Base-by-base conservation (phyloP, 768 basidiomycete genomes). In the Boletus tomentosulus region DNA sequence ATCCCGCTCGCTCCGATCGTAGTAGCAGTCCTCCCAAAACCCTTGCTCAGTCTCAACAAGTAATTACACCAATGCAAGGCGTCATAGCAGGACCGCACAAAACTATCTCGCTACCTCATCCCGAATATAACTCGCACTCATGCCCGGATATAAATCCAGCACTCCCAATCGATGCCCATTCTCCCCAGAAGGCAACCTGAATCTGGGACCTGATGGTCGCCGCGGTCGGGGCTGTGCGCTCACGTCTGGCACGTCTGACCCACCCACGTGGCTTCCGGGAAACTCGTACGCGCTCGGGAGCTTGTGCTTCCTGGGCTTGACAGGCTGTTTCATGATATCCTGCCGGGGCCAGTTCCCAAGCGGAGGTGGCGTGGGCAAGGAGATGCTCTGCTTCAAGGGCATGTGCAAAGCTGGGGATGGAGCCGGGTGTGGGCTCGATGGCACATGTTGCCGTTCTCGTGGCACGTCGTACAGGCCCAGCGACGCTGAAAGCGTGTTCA, bases 341-440 rank as follows among this genome's bases (percentile, higher is more conserved):
- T 63, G 59, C 22, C 78, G 76, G 35, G 82, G 84, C 83, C 84
- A 84, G 33, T 79, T 67, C 16, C 80, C 79, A 1, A 84, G 66
- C 3, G 78, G 79, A 27, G 76, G 70, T 30, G 79, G 76, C 13
- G 73, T 70, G 13, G 72, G 66, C 50, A 51, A 22, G 48, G 59
- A 54, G 41, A 5, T 33, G 53, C 56, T 55, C 45, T 57, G 51
- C 46, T 38, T 52, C 52, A 0, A 11, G 6, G 50, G 37, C 22
- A 43, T 25, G 0, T 54, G 51, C 45, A 54, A 51, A n/a, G 64
- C 52, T 50, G 62, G 65, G 49, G 68, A 56, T 45, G 70, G 55
- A 35, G 66, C 59, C 3, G 71, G 62, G 52, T 78, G 76, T 24
- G 74, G 28, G 28, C 59, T 64, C 10, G 73, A 69, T 25, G 68